A percentile compares a stretch with the other conserved stretches of the same genome.
Evolutionary conservation across 495 filamentous ascomycete genomes (phyloP).

Genomic region (Penicilliopsis zonata): DNA sequence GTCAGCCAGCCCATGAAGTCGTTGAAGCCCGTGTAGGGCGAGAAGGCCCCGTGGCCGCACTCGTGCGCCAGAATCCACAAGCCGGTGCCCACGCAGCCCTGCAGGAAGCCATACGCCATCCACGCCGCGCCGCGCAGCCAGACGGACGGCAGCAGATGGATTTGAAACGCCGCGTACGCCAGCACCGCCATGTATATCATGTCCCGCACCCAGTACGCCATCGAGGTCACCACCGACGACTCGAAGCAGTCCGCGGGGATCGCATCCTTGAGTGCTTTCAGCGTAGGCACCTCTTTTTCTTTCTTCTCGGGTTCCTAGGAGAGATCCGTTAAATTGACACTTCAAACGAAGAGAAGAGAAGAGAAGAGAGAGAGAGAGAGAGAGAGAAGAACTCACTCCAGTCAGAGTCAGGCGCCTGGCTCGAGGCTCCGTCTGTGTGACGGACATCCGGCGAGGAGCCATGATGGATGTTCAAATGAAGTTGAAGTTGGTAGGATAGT

Average conservation of each 20-base stretch:
- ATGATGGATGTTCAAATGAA: no score
- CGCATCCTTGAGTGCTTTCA: slow-evolving; percentile 70
- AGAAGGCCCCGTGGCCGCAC: slow-evolving; percentile 73
- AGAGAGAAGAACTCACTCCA: no score
- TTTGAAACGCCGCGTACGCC: slow-evolving; percentile 40
- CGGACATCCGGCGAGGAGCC: no score
- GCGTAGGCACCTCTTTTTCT: slow-evolving; percentile 44
- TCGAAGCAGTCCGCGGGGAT: slow-evolving; percentile 77
- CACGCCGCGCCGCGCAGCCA: slow-evolving; percentile 47
- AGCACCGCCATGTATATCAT: slow-evolving; percentile 46
- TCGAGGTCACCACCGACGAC: slow-evolving; percentile 47
- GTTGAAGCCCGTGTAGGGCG: slow-evolving; percentile 45
- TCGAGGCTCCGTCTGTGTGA: no score
- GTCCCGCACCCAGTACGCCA: slow-evolving; percentile 62
- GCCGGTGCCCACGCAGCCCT: slow-evolving; percentile 69
- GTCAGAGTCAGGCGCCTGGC: no score
- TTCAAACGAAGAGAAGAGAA: no score
- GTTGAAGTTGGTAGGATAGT: no score
- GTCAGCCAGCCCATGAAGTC: slow-evolving; percentile 54
- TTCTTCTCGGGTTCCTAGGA: no score
- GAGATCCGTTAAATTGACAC: no score
- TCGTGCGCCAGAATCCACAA: slow-evolving; percentile 81
- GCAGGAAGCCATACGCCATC: slow-evolving; percentile 56
- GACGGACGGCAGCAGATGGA: slow-evolving; percentile 18
- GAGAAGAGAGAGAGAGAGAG: no score